A percentile compares a stretch with the other conserved stretches of the same genome.
Evolutionary conservation across 2,329 filamentous ascomycete genomes (phyloP).

Genomic region (Fusarium domesticum): DNA sequence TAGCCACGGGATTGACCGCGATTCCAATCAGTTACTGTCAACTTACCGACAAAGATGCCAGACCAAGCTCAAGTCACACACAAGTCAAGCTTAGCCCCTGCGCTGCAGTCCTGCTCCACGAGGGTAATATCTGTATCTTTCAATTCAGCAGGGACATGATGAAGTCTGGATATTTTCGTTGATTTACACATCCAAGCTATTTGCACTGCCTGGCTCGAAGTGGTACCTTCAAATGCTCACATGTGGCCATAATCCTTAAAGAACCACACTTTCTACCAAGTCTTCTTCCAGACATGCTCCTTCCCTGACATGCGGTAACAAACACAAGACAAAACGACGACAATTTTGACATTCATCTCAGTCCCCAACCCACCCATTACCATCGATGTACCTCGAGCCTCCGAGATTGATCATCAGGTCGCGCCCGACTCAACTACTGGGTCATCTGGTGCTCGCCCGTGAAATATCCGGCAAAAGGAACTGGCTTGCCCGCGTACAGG

Average conservation of each 20-base stretch:
- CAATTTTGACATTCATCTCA: too few species aligned
- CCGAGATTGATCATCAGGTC: too few species aligned
- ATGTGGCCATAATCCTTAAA: background rate
- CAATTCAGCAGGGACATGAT: too few species aligned
- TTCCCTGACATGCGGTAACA: background rate
- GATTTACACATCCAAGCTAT: too few species aligned
- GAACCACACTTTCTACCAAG: background rate
- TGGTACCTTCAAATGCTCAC: background rate
- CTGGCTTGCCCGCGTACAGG: slow-evolving; percentile 11
- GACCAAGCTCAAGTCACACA: slow-evolving; percentile 26
- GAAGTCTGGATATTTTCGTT: too few species aligned
- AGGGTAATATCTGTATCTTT: too few species aligned
- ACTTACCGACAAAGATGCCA: slow-evolving; percentile 44
- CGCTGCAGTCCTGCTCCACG: too few species aligned
- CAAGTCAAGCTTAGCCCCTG: too few species aligned
- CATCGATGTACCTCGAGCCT: too few species aligned
- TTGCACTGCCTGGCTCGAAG: too few species aligned
- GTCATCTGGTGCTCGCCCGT: slow-evolving; percentile 7
- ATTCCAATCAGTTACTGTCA: slow-evolving; percentile 40
- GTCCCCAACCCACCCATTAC: too few species aligned
- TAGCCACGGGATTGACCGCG: slow-evolving; percentile 40
- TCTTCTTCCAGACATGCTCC: background rate
- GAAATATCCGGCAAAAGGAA: slow-evolving; percentile 7
- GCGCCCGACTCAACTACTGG: background rate
- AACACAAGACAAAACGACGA: too few species aligned